phyloP scores from a whole-genome alignment of 345 rosid genomes.

The Eucalyptus pauciflora region DNA sequence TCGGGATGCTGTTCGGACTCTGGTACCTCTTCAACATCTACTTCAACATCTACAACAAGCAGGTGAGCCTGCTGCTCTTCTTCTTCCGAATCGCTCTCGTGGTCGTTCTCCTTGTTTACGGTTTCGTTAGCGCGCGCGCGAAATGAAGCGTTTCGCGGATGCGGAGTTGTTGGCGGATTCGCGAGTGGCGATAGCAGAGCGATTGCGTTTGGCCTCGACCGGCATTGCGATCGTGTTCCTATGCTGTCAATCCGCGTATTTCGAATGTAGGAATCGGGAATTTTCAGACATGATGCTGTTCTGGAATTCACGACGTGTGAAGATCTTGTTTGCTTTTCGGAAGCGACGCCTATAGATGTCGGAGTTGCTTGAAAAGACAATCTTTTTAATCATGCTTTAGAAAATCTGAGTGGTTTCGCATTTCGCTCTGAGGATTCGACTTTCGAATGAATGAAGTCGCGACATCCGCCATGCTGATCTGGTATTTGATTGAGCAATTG shows the following conservation, averaged over 20 bases:
- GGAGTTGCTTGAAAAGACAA: background rate
- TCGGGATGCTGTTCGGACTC: constrained; percentile 67
- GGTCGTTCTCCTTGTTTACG: background rate
- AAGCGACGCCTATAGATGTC: background rate
- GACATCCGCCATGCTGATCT: background rate
- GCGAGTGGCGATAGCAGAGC: background rate
- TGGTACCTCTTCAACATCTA: constrained; percentile 94
- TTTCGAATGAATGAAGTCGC: background rate
- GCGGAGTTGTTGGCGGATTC: background rate
- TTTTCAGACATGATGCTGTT: background rate
- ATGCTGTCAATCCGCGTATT: background rate
- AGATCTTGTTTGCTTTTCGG: background rate
- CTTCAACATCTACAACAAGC: constrained; percentile 99
- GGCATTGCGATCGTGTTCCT: background rate
- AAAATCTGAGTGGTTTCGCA: background rate
- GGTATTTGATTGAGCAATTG: background rate
- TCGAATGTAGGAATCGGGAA: background rate
- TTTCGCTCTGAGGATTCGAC: background rate
- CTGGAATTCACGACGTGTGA: background rate
- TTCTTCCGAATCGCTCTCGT: background rate
- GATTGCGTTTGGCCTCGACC: background rate
- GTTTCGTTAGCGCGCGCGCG: background rate
- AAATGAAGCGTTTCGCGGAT: background rate
- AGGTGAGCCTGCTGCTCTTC: constrained; percentile 27
- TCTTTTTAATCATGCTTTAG: background rate